Conservation (phyloP, 345 rosid species). For the Viola odorata region DNA sequence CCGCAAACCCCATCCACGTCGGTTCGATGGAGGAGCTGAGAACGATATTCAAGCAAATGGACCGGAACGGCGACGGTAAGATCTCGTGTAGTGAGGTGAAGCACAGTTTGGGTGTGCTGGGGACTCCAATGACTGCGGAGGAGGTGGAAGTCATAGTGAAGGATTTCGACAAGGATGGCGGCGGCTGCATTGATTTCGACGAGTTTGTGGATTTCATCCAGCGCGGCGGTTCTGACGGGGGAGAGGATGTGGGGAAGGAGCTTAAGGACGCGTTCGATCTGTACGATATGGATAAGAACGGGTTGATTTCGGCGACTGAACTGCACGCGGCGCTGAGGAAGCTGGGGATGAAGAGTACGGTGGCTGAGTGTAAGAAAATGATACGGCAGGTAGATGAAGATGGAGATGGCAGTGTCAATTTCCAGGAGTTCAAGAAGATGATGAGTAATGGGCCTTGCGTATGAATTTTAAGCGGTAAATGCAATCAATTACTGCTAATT, state of each 20-base stretch:
- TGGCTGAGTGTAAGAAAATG: constrained; percentile 72
- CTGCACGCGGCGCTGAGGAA: constrained; percentile 70
- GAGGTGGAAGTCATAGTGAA: constrained; percentile 58
- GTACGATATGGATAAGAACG: constrained; percentile 78
- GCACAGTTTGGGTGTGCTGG: constrained; percentile 51
- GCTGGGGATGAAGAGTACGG: constrained; percentile 64
- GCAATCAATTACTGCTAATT: neutral
- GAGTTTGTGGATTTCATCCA: constrained; percentile 59
- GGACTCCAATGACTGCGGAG: constrained; percentile 37
- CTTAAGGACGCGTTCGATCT: constrained; percentile 78
- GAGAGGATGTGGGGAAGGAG: constrained; percentile 31
- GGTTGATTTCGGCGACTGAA: constrained; percentile 71
- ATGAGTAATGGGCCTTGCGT: constrained; percentile 53
- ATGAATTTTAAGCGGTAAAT: no score
- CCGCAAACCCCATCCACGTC: constrained; percentile 1
- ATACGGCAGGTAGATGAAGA: constrained; percentile 78
- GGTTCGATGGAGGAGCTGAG: constrained; percentile 52
- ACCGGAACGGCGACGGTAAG: constrained; percentile 86
- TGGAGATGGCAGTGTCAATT: constrained; percentile 90
- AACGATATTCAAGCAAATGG: constrained; percentile 61
- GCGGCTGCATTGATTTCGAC: constrained; percentile 68
- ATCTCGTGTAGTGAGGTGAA: constrained; percentile 70
- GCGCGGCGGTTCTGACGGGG: constrained; percentile 16
- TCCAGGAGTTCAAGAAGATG: constrained; percentile 93
- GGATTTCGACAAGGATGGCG: constrained; percentile 85